phyloP scores from a whole-genome alignment of 2,329 filamentous ascomycete genomes.

The Dryadomyces sulphureus region DNA sequence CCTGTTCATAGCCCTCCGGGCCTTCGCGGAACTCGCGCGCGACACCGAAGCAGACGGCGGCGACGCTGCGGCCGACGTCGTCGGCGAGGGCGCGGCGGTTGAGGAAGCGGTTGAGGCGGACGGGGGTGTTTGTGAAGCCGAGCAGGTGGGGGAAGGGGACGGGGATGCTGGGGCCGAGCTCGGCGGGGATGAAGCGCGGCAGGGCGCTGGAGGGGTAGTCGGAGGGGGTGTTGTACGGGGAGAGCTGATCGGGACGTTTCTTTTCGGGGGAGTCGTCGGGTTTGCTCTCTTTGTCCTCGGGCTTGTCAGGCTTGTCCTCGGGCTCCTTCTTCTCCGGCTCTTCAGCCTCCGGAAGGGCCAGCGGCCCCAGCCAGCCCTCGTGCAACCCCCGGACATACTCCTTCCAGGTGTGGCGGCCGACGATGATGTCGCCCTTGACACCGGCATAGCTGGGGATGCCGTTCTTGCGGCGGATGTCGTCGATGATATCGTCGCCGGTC shows the following conservation, averaged over 20 bases:
- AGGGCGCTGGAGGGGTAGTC: constrained; percentile 56
- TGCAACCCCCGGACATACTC: constrained; percentile 89
- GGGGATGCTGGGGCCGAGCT: constrained; percentile 57
- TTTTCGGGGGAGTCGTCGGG: constrained; percentile 37
- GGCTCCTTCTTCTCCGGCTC: constrained; percentile 10
- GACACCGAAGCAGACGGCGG: constrained; percentile 60
- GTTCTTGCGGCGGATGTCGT: constrained; percentile 47
- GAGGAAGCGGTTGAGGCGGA: constrained; percentile 74
- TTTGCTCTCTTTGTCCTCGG: constrained; percentile 25
- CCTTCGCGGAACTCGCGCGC: constrained; percentile 33
- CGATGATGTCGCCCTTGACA: constrained; percentile 67
- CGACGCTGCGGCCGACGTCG: constrained; percentile 72
- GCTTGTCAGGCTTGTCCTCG: no score
- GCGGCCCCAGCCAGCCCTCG: constrained; percentile 87
- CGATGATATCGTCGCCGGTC: constrained; percentile 44
- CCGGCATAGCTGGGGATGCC: constrained; percentile 60
- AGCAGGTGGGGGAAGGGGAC: constrained; percentile 80
- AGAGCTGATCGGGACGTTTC: constrained; percentile 46
- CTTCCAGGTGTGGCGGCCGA: constrained; percentile 92
- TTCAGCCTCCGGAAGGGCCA: constrained; percentile 31
- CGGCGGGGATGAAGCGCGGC: constrained; percentile 49
- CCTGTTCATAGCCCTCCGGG: constrained; percentile 40
- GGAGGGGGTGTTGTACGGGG: constrained; percentile 57
- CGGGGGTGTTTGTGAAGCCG: constrained; percentile 81
- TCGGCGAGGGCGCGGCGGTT: constrained; percentile 78